phyloP scores from a whole-genome alignment of 768 basidiomycete species.

The Holtermanniella nyarrowii region DNA sequence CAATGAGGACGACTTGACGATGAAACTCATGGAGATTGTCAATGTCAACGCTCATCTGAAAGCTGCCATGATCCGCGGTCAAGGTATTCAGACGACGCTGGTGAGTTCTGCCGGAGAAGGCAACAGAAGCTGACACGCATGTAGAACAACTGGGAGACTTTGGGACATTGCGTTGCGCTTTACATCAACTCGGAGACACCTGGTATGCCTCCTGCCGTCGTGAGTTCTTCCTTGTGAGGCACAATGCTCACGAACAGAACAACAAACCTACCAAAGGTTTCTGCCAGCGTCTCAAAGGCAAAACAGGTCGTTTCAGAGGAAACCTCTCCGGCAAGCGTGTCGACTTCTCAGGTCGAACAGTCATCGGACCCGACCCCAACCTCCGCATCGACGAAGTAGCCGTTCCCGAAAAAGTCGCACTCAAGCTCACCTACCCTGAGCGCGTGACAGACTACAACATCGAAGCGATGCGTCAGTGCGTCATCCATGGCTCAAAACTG shows the following conservation, averaged over 20 bases:
- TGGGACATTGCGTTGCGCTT: conserved; percentile 88
- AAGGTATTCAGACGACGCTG: conserved; percentile 33
- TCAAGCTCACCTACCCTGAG: conserved; percentile 91
- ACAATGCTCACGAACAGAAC: conserved; percentile 41
- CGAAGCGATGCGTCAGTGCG: conserved; percentile 58
- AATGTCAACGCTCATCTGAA: conserved; percentile 88
- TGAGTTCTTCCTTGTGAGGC: conserved; percentile 8
- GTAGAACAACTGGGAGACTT: conserved; percentile 89
- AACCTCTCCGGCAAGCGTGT: conserved; percentile 98
- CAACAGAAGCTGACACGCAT: background rate
- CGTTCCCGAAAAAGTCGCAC: conserved; percentile 88
- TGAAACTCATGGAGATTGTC: conserved; percentile 93
- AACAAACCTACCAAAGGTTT: conserved; percentile 95
- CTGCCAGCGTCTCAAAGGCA: conserved; percentile 94
- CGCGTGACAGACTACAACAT: conserved; percentile 88
- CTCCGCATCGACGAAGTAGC: conserved; percentile 97
- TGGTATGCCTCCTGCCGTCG: conserved; percentile 70
- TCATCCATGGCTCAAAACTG: conserved; percentile 76
- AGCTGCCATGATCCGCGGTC: conserved; percentile 75
- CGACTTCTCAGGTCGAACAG: conserved; percentile 94
- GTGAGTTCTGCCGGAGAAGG: conserved; percentile 6
- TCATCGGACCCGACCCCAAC: conserved; percentile 99
- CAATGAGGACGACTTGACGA: conserved; percentile 95
- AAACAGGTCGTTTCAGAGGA: conserved; percentile 96
- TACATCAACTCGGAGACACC: conserved; percentile 97